phyloP scores from a whole-genome alignment of 768 basidiomycete genomes.

The Omphalotus guepiniiformis region DNA sequence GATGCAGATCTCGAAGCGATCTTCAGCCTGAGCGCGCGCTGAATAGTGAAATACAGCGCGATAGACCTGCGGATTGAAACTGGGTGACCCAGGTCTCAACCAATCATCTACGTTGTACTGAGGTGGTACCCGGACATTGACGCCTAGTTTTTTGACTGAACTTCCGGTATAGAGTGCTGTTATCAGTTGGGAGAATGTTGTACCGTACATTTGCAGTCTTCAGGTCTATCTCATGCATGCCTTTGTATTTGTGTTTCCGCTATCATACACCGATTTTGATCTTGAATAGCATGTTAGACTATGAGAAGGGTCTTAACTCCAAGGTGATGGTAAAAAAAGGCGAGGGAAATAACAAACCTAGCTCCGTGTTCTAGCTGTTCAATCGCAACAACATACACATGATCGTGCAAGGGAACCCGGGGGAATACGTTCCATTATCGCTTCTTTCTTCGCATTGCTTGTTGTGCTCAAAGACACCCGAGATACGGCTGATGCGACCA shows the following conservation, averaged over 20 bases:
- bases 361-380: constrained; percentile 16
- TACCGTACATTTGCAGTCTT: constrained; percentile 15
- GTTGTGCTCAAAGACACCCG: constrained; percentile 25
- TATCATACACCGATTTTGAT: constrained; percentile 9
- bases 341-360: too few species aligned
- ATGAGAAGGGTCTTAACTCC: not conserved
- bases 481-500: constrained; percentile 17
- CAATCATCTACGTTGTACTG: constrained; percentile 15
- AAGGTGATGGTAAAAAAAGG: too few species aligned
- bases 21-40: constrained; percentile 14
- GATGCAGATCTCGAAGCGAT: constrained; percentile 28
- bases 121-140: not conserved
- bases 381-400: constrained; percentile 22
- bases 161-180: constrained; percentile 17
- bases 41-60: constrained; percentile 22
- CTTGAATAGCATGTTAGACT: constrained; percentile 16
- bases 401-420: constrained; percentile 26
- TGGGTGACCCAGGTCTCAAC: not conserved
- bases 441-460: constrained; percentile 18
- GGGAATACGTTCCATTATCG: constrained; percentile 17
- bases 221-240: not conserved
- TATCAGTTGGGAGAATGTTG: constrained; percentile 13
- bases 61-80: not conserved
- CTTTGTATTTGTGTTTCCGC: constrained; percentile 3
- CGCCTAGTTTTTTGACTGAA: not conserved